These are phyloP conservation scores for Lasiosphaeria ovina DNA, from an alignment of 495 filamentous ascomycete genomes.

Conservation along the genomic window DNA sequence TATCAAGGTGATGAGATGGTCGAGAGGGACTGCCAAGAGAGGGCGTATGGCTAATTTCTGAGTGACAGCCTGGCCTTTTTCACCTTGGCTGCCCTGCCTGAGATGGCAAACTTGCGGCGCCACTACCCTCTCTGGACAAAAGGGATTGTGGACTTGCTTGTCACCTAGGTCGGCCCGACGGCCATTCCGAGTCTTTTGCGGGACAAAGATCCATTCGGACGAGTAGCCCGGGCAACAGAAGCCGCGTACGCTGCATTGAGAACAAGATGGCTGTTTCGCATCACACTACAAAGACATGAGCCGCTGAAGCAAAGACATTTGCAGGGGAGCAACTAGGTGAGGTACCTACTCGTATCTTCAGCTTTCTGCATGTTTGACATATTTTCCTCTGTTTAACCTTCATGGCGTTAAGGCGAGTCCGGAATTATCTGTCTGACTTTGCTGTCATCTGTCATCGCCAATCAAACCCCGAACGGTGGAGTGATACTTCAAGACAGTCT, in stretches of 20 bases:
- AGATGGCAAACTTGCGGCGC: no score
- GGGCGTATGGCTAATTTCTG: neutral
- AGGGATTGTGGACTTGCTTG: no score
- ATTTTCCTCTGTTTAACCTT: constrained; percentile 22
- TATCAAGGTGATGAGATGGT: constrained; percentile 17
- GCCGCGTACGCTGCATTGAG: constrained; percentile 21
- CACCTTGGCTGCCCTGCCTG: no score
- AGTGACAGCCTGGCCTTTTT: no score
- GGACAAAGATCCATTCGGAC: constrained; percentile 26
- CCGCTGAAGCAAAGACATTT: neutral
- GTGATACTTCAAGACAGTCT: no score
- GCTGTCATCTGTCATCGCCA: no score
- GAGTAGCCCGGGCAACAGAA: constrained; percentile 23
- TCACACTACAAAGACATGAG: constrained; percentile 21
- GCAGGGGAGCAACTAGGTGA: no score
- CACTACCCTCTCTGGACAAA: no score
- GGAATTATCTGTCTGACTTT: no score
- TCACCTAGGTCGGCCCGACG: neutral
- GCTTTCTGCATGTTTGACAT: constrained; percentile 23
- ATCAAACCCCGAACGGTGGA: no score
- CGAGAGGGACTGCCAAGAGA: constrained; percentile 5
- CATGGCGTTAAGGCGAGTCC: constrained; percentile 11
- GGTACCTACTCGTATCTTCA: constrained; percentile 24
- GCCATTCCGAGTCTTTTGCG: constrained; percentile 7
- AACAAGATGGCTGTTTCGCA: constrained; percentile 21